Evolutionary conservation across 2,329 filamentous ascomycete genomes (phyloP).

Genomic region (Coniochaeta sp.): DNA sequence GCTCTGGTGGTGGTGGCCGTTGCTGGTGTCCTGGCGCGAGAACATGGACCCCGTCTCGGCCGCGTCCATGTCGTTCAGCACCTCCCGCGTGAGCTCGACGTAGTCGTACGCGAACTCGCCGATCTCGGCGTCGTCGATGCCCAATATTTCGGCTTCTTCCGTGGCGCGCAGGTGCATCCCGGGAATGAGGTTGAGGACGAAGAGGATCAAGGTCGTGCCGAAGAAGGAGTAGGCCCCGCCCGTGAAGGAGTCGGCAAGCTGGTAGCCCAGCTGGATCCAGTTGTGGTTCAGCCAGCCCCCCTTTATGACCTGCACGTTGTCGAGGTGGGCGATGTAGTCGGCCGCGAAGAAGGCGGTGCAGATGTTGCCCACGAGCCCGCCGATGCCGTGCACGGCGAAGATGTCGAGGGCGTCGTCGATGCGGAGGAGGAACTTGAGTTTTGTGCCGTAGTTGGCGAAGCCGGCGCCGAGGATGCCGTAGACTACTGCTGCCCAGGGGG

Average conservation of each 20-base stretch:
- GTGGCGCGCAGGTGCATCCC: conserved; percentile 66
- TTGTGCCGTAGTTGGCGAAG: conserved; percentile 83
- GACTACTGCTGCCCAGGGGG: conserved; percentile 75
- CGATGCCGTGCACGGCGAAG: conserved; percentile 75
- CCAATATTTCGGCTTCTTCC: conserved; percentile 74
- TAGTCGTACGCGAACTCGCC: conserved; percentile 96
- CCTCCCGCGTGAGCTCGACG: conserved; percentile 42
- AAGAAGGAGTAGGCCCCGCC: conserved; percentile 74
- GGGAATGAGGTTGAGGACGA: conserved; percentile 72
- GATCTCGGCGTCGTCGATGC: conserved; percentile 84
- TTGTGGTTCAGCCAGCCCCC: conserved; percentile 81
- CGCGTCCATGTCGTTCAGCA: conserved; percentile 38
- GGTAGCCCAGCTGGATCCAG: conserved; percentile 78
- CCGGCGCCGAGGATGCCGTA: conserved; percentile 71
- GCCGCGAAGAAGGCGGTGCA: conserved; percentile 77
- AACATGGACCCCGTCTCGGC: conserved; percentile 37
- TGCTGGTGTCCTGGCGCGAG: neutral
- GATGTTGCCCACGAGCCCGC: conserved; percentile 72
- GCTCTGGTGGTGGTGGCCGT: neutral
- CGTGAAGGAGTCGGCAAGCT: conserved; percentile 72
- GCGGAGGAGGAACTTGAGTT: conserved; percentile 76
- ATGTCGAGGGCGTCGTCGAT: conserved; percentile 86
- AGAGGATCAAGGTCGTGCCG: conserved; percentile 71
- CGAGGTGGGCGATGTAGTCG: conserved; percentile 76
- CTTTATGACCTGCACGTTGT: conserved; percentile 58